Evolutionary conservation across 306 rosid species (phyloP), one percentile per base, ranked within the genome.

Genomic region (Herpetospermum pedunculosum): DNA sequence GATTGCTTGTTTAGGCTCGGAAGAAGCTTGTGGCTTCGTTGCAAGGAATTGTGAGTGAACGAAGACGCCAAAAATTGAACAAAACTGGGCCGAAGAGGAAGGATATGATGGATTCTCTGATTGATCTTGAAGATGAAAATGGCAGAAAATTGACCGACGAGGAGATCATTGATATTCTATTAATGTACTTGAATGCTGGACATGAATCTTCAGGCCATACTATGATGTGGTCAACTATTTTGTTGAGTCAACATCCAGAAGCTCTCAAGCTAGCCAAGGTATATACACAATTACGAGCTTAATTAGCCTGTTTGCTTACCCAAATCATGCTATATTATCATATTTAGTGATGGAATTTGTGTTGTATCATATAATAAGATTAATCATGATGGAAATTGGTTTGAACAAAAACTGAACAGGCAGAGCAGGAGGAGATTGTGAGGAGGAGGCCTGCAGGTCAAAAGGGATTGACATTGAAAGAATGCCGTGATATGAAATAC

Each of bases 201-300:
- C 92, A 92, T 67, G 97, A 92, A 86, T 86, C 92, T 78, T 83
- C 96, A 6, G 93, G 92, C 53, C 96, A 89, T 75, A 89, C 86
- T 28, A 84, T 81, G 23, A 59, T 92, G 87, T 89, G 97, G 97
- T 78, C 94, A 30, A 38, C 85, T 75, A 76, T 89, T 63, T 83
- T 83, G 80, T 84, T 89, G 73, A 76, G 58, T 6, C 70, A 89
- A 34, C 70, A 86, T 65, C 93, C 96, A 14, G 77, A 73, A 72
- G 44, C 43, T 69, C 70, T 82, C 75, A 57, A 70, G 7, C 89
- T 13, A 28, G 94, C 96, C 23, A 89, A 84, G 97, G 94, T 87
- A 12, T 7, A 7, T 3, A 73, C 15, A 10, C 43, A 62, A 47
- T 62, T 18, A 25, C 13, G 19, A 58, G 0, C 52, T 40, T 65